Conservation (phyloP, 2,329 filamentous ascomycete genomes). For the Tolypocladium cylindrosporum region DNA sequence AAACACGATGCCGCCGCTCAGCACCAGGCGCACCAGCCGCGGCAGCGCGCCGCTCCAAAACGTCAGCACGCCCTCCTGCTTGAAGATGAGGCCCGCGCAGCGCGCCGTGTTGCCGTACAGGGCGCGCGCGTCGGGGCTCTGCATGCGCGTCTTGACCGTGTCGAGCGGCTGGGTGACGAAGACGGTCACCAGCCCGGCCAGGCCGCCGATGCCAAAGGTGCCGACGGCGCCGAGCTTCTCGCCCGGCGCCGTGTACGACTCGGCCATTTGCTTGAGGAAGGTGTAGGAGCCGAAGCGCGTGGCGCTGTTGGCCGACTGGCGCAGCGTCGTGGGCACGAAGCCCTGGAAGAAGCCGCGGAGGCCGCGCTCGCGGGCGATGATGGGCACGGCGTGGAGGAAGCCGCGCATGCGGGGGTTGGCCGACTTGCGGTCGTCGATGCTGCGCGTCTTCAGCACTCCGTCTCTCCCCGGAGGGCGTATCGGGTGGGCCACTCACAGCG, state of each 20-base stretch:
- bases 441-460: slow-evolving; percentile 20
- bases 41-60: slow-evolving; percentile 94
- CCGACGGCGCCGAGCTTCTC: slow-evolving; percentile 84
- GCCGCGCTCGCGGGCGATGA: slow-evolving; percentile 83
- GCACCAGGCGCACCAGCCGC: slow-evolving; percentile 68
- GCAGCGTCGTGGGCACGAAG: slow-evolving; percentile 86
- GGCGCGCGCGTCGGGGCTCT: slow-evolving; percentile 75
- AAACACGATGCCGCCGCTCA: slow-evolving; percentile 96
- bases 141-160: slow-evolving; percentile 96
- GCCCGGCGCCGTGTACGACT: slow-evolving; percentile 84
- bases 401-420: slow-evolving; percentile 79
- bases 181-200: slow-evolving; percentile 87
- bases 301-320: slow-evolving; percentile 90
- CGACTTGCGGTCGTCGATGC: slow-evolving; percentile 89
- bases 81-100: slow-evolving; percentile 75
- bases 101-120: slow-evolving; percentile 81
- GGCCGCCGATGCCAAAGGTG: slow-evolving; percentile 83
- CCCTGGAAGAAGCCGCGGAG: slow-evolving; percentile 93
- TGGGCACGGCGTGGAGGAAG: slow-evolving; percentile 78
- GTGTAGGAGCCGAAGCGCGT: slow-evolving; percentile 88
- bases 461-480: background rate
- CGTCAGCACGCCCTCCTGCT: slow-evolving; percentile 78
- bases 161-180: slow-evolving; percentile 69
- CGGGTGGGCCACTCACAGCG: slow-evolving; percentile 44
- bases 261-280: slow-evolving; percentile 78